Percentiles rank a stretch among this genome's conserved stretches.
phyloP scores from a whole-genome alignment of 2,329 filamentous ascomycete species.

The Ascocoryne sarcoides region DNA sequence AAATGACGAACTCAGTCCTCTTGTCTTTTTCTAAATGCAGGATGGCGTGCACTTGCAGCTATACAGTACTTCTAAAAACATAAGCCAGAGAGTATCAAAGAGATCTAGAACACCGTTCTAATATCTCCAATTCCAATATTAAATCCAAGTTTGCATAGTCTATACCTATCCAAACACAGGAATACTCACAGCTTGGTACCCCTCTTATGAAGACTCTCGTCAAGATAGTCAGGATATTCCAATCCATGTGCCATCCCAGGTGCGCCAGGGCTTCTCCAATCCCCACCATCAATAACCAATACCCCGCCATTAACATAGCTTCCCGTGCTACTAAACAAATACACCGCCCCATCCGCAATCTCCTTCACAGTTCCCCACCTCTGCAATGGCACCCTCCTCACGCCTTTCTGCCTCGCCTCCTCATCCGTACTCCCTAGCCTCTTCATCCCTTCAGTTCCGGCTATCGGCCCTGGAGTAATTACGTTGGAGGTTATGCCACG shows the following conservation, averaged over 20 bases:
- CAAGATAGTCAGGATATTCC: conserved; percentile 25
- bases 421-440: conserved; percentile 37
- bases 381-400: conserved; percentile 57
- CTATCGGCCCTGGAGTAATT: conserved; percentile 72
- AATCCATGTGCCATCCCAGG: conserved; percentile 4
- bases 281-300: conserved; percentile 59
- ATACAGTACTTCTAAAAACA: no score
- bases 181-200: neutral
- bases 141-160: no score
- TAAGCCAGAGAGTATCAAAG: no score
- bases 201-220: conserved; percentile 12
- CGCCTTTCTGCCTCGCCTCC: conserved; percentile 17
- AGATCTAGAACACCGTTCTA: no score
- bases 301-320: conserved; percentile 80
- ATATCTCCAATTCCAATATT: no score
- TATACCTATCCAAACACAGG: no score
- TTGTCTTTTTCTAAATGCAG: no score
- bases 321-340: conserved; percentile 75
- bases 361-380: conserved; percentile 74
- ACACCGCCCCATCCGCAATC: conserved; percentile 88
- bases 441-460: conserved; percentile 71
- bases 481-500: conserved; percentile 80
- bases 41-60: no score
- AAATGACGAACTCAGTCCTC: no score
- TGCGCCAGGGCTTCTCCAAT: conserved; percentile 20